phyloP scores from a whole-genome alignment of 116 monocot genomes.

The Dioscorea cayenensis region DNA sequence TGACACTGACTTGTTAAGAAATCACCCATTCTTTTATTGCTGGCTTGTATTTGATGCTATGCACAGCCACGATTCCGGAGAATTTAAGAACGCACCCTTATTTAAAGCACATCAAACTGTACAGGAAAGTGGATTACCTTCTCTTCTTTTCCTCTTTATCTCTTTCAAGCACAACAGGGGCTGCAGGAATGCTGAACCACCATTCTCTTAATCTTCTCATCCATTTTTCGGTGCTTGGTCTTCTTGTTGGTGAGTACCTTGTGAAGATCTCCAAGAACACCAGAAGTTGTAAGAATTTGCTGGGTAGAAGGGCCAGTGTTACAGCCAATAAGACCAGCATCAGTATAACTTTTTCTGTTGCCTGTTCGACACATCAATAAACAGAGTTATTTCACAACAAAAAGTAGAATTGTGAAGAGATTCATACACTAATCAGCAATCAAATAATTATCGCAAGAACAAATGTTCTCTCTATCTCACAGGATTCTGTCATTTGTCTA shows the following conservation, averaged over 20 bases:
- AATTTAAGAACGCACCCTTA: background rate
- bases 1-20: background rate
- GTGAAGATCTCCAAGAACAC: slow-evolving; percentile 81
- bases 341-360: slow-evolving; percentile 50
- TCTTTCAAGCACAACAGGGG: slow-evolving; percentile 72
- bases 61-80: background rate
- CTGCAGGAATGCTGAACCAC: slow-evolving; percentile 97
- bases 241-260: slow-evolving; percentile 59
- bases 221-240: slow-evolving; percentile 66
- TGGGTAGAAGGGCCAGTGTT: slow-evolving; percentile 43
- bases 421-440: too few relatives aligned
- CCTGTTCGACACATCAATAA: slow-evolving; percentile 30
- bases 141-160: slow-evolving; percentile 71
- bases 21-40: background rate
- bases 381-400: background rate
- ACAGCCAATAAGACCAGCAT: slow-evolving; percentile 42
- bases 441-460: too few relatives aligned
- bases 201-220: slow-evolving; percentile 78
- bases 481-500: too few relatives aligned
- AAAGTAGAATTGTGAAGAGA: too few relatives aligned
- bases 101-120: background rate
- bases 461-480: too few relatives aligned
- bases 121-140: slow-evolving; percentile 15
- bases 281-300: slow-evolving; percentile 29
- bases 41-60: background rate